phyloP scores from a whole-genome alignment of 2,329 filamentous ascomycete genomes.

The Pseudocercospora crystallina region DNA sequence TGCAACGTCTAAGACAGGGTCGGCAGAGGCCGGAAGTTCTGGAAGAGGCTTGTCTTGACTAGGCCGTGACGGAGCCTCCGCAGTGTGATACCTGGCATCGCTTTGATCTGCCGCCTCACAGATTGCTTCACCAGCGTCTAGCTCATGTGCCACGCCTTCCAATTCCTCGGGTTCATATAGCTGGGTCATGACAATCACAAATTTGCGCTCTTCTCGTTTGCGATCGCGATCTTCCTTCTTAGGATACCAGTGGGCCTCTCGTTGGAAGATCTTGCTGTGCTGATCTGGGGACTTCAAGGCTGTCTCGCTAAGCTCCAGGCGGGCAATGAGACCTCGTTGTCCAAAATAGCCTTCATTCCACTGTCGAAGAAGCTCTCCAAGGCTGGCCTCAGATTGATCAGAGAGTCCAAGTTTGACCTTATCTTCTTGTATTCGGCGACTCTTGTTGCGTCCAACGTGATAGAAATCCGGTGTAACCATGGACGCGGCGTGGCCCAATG shows the following conservation, averaged over 20 bases:
- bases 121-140: neutral
- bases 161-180: slow-evolving; percentile 15
- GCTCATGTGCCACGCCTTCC: neutral
- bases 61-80: neutral
- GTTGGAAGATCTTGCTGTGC: slow-evolving; percentile 16
- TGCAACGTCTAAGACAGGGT: slow-evolving; percentile 4
- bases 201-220: slow-evolving; percentile 26
- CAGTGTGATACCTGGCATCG: neutral
- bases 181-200: slow-evolving; percentile 25
- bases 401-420: slow-evolving; percentile 23
- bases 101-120: neutral
- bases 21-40: slow-evolving; percentile 7
- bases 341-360: slow-evolving; percentile 29
- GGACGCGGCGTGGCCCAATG: slow-evolving; percentile 15
- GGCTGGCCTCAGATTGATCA: slow-evolving; percentile 17
- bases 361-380: slow-evolving; percentile 23
- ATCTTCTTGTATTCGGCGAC: slow-evolving; percentile 22
- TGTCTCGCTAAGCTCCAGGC: slow-evolving; percentile 24
- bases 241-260: slow-evolving; percentile 15
- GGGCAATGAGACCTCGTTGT: slow-evolving; percentile 21
- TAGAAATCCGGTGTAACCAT: slow-evolving; percentile 10
- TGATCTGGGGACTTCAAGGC: slow-evolving; percentile 18
- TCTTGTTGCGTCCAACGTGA: slow-evolving; percentile 17
- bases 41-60: slow-evolving; percentile 6
- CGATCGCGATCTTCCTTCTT: slow-evolving; percentile 20